These are phyloP conservation scores for Skeletonema grethae DNA, from an alignment of 108 stramenopile species.

Conservation along the genomic window DNA sequence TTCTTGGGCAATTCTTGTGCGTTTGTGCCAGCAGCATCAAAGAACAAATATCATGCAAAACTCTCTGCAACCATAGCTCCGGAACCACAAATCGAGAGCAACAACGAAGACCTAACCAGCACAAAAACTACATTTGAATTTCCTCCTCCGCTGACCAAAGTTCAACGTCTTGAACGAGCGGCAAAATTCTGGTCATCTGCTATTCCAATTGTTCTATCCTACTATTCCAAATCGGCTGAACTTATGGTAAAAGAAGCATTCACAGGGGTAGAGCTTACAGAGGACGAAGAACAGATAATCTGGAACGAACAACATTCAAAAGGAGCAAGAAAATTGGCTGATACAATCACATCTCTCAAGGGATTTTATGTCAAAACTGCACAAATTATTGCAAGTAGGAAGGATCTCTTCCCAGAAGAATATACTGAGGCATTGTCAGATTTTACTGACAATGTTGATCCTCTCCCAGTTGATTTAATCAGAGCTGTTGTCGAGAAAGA, in stretches of 20 bases:
- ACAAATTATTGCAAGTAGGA: constrained; percentile 82
- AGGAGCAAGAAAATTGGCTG: constrained; percentile 74
- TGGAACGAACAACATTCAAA: constrained; percentile 75
- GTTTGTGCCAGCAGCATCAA: not conserved
- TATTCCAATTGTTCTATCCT: constrained; percentile 77
- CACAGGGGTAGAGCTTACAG: constrained; percentile 52
- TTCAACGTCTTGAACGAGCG: constrained; percentile 73
- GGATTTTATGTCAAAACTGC: constrained; percentile 98
- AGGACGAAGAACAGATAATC: constrained; percentile 63
- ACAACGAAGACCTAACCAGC: not conserved
- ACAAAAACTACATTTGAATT: constrained; percentile 51
- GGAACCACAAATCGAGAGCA: not conserved
- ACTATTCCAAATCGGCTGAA: constrained; percentile 70
- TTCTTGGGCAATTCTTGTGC: not conserved
- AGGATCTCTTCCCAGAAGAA: constrained; percentile 90
- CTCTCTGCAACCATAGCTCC: not conserved
- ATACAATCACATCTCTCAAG: constrained; percentile 83
- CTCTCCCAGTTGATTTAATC: constrained; percentile 77
- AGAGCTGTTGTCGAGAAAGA: constrained; percentile 77
- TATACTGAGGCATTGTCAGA: constrained; percentile 83
- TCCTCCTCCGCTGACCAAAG: constrained; percentile 66
- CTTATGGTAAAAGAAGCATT: constrained; percentile 65
- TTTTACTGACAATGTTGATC: constrained; percentile 91
- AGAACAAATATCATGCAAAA: not conserved
- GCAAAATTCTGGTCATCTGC: constrained; percentile 82